A percentile compares a stretch with the other conserved stretches of the same genome.
phyloP scores from a whole-genome alignment of 176 grass and related monocot species.

The Oryza punctata region DNA sequence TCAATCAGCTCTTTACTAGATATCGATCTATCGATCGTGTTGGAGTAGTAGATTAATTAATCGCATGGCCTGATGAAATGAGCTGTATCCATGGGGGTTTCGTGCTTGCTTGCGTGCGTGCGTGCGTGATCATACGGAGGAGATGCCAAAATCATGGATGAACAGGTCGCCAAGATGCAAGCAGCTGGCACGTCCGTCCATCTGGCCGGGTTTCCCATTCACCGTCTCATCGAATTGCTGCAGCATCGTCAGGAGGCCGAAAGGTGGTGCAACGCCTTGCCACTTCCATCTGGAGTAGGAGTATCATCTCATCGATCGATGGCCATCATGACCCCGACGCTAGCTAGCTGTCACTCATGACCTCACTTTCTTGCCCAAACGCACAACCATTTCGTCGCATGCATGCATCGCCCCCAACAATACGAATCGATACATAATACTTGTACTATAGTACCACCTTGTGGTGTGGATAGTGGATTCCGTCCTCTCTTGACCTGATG shows the following conservation, averaged over 20 bases:
- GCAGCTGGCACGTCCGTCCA: neutral
- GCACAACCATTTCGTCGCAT: constrained; percentile 12
- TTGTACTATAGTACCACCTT: neutral
- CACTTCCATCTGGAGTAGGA: neutral
- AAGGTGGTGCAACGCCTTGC: constrained; percentile 3
- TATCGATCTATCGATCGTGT: neutral
- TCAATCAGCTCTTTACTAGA: no score
- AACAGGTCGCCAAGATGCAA: neutral
- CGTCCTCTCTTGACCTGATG: neutral
- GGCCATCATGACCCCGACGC: neutral
- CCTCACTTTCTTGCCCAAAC: constrained; percentile 38
- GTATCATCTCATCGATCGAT: neutral
- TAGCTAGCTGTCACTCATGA: neutral
- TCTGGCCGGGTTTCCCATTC: neutral
- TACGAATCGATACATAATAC: neutral
- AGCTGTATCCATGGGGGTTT: constrained; percentile 40
- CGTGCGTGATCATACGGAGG: constrained; percentile 42
- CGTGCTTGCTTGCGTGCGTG: constrained; percentile 30
- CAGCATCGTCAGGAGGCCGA: neutral
- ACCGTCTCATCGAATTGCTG: neutral
- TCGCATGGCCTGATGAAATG: constrained; percentile 24
- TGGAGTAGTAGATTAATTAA: neutral
- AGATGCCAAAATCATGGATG: neutral
- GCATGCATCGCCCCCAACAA: neutral
- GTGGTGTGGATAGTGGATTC: neutral